Conservation (phyloP, 176 grass and related monocot species). For the Pontederia crassipes region DNA sequence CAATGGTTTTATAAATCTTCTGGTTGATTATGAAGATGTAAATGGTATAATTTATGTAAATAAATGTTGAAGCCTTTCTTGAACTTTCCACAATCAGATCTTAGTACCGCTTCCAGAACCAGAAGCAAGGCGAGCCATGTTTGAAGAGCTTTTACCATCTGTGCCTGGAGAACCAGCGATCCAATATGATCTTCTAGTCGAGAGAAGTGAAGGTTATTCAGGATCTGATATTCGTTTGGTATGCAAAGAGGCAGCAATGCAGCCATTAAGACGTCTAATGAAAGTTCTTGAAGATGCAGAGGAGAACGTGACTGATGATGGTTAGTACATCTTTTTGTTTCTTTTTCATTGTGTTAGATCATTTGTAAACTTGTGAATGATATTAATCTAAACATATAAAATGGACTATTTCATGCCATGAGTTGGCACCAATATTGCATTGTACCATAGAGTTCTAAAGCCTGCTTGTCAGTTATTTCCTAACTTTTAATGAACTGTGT, state of each 20-base stretch:
- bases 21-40: neutral
- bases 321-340: conserved; percentile 36
- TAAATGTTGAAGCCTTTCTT: neutral
- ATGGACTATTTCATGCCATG: no score
- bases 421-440: no score
- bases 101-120: conserved; percentile 86
- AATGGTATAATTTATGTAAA: conserved; percentile 2
- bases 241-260: conserved; percentile 97
- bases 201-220: conserved; percentile 81
- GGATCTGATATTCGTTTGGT: conserved; percentile 86
- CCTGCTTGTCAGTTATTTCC: no score
- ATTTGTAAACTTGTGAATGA: neutral
- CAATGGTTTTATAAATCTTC: no score
- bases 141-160: conserved; percentile 63
- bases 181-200: conserved; percentile 52
- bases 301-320: conserved; percentile 42
- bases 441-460: no score
- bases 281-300: conserved; percentile 49
- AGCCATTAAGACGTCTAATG: conserved; percentile 77
- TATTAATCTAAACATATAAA: neutral
- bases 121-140: conserved; percentile 81
- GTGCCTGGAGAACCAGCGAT: conserved; percentile 38
- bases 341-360: neutral
- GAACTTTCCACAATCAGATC: conserved; percentile 38
- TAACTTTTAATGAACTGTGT: no score